Base-by-base conservation (phyloP, 202 grass and related monocot species). In the Musa balbisiana region DNA sequence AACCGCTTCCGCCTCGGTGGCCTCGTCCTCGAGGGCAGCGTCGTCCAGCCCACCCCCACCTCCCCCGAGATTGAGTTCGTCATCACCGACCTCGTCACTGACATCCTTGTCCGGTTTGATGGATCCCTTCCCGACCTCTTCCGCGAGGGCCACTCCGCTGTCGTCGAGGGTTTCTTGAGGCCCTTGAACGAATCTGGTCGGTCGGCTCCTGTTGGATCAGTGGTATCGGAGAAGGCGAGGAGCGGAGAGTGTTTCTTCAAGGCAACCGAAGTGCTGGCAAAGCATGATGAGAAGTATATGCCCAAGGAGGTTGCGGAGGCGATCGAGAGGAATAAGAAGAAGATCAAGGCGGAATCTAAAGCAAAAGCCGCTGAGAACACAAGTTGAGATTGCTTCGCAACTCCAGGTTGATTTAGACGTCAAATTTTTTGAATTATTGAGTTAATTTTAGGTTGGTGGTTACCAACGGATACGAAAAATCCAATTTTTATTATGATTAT, bases 271-370 rank as follows among this genome's bases (percentile, higher is more conserved):
- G 90, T 98, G 79, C 87, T 98, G 77, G 91, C 94, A 21, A 98
- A 98, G 88, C 94, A 98, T 83, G 94, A 98, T 56, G 94, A 98
- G 84, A 98, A 98, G 81, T 98, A 98, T 81, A 98, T 98, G 94
- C 94, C 94, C n/a, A 87, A 87, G 89, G 94, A 98, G 82, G 88
- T 98, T 49, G 91, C 77, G 20, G 94, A 91, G 71, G 94, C 87
- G 19, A 82, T 98, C 77, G 94, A 91, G 76, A 81, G 90, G 67
- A 97, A 97, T 50, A 91, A 97, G 86, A 93, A 91, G 80, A 82
- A 91, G 67, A 81, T 85, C 0, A 86, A 86, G 10, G 83, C 79
- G 0, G 67, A 76, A 9, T 60, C 79, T 21, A 72, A 69, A 43
- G 87, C 83, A 0, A 21, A 76, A 3, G 72, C 76, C 8, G 78